Evolutionary conservation across 257 asterid genomes (phyloP).

Genomic region (Plantago elongata): DNA sequence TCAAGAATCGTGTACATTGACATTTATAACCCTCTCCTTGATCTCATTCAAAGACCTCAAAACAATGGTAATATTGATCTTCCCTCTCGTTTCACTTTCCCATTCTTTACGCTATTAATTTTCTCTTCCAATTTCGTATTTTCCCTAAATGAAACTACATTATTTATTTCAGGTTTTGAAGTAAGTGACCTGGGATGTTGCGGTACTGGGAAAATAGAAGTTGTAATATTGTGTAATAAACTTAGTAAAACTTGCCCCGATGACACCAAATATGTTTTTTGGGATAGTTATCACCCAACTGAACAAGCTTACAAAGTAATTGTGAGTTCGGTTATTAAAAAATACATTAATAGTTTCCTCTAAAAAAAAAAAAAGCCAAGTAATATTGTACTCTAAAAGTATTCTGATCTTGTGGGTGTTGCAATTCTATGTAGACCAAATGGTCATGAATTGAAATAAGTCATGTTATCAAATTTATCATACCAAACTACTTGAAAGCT

Average conservation of each 20-base stretch:
- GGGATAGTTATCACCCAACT: conserved; percentile 16
- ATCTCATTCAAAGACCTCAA: conserved; percentile 27
- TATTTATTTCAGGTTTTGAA: conserved; percentile 14
- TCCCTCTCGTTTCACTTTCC: neutral
- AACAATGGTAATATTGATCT: conserved; percentile 23
- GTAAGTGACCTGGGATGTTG: conserved; percentile 14
- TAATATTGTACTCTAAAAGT: too few relatives aligned
- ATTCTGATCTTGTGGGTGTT: too few relatives aligned
- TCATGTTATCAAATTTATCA: too few relatives aligned
- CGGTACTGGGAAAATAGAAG: conserved; percentile 15
- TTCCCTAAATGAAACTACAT: too few relatives aligned
- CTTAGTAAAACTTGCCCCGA: conserved; percentile 1
- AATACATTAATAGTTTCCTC: conserved; percentile 1
- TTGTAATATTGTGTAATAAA: neutral
- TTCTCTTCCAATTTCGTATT: neutral
- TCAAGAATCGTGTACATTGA: conserved; percentile 23
- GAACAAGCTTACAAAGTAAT: conserved; percentile 3
- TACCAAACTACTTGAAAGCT: too few relatives aligned
- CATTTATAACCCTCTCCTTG: conserved; percentile 24
- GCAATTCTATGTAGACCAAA: too few relatives aligned
- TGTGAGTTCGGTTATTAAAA: neutral
- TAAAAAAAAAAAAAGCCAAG: too few relatives aligned
- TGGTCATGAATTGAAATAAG: too few relatives aligned
- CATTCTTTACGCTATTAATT: neutral
- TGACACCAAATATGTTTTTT: neutral